Conservation (phyloP, 169 alveolate genomes). For the Fabrea salina region DNA sequence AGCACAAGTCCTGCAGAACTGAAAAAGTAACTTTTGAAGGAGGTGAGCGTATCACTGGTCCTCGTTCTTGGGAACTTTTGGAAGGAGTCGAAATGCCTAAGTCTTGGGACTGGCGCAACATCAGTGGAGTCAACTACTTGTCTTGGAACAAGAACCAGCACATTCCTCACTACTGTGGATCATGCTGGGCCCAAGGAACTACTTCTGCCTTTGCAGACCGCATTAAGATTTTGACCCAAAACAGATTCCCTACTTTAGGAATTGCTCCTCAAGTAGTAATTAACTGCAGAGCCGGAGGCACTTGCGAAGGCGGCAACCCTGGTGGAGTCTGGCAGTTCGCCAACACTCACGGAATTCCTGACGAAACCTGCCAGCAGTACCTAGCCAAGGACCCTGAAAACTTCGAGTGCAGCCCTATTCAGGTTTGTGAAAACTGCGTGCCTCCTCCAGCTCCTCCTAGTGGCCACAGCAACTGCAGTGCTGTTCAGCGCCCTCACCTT, state of each 20-base stretch:
- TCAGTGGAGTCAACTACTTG: slow-evolving; percentile 52
- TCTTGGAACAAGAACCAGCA: slow-evolving; percentile 71
- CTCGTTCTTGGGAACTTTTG: slow-evolving; percentile 10
- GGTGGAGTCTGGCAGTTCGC: slow-evolving; percentile 71
- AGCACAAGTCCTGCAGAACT: slow-evolving; percentile 23
- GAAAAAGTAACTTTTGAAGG: slow-evolving; percentile 23
- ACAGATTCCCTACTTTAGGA: slow-evolving; percentile 60
- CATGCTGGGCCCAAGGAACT: slow-evolving; percentile 87
- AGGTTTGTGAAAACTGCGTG: slow-evolving; percentile 64
- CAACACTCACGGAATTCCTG: slow-evolving; percentile 66
- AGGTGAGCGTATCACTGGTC: neutral
- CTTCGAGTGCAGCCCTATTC: slow-evolving; percentile 42
- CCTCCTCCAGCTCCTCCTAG: slow-evolving; percentile 53
- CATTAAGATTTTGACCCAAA: slow-evolving; percentile 68
- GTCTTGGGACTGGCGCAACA: slow-evolving; percentile 32
- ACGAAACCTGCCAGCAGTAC: slow-evolving; percentile 69
- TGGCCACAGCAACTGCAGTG: neutral
- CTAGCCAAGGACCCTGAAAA: slow-evolving; percentile 55
- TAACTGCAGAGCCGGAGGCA: slow-evolving; percentile 83
- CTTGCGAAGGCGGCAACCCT: slow-evolving; percentile 84
- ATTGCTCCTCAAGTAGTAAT: slow-evolving; percentile 65
- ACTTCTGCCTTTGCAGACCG: slow-evolving; percentile 82
- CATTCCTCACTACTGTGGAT: slow-evolving; percentile 79
- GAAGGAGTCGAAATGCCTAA: slow-evolving; percentile 50
- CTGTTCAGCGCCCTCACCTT: neutral